These are phyloP conservation scores for Fusarium humuli DNA, from an alignment of 2,329 filamentous ascomycete genomes.

Conservation along the genomic window DNA sequence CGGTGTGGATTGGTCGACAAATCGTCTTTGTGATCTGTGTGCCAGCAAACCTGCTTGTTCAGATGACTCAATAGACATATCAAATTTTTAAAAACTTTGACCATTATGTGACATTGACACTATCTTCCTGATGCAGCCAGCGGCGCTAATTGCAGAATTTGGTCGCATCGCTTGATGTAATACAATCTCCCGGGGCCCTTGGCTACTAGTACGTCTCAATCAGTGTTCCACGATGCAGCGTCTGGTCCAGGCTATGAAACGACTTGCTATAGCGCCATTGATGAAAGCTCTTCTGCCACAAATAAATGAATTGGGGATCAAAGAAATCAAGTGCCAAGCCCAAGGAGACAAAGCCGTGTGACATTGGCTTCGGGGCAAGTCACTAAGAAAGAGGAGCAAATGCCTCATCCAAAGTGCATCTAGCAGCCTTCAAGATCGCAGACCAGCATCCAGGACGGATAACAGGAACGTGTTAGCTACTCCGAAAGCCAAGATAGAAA, in stretches of 20 bases:
- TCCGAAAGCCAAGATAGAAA: conserved; percentile 5
- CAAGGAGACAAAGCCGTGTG: neutral
- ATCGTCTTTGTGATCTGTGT: conserved; percentile 9
- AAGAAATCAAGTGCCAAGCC: neutral
- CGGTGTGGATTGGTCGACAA: conserved; percentile 31
- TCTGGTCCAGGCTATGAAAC: conserved; percentile 43
- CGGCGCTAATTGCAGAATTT: conserved; percentile 11
- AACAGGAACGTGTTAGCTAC: conserved; percentile 8
- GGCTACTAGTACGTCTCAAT: conserved; percentile 29
- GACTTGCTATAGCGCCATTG: conserved; percentile 24
- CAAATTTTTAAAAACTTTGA: neutral
- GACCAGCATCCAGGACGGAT: neutral
- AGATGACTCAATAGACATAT: conserved; percentile 9
- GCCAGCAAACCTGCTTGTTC: conserved; percentile 12
- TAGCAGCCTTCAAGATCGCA: conserved; percentile 11
- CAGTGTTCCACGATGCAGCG: conserved; percentile 30
- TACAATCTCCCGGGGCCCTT: conserved; percentile 42
- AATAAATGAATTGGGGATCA: conserved; percentile 11
- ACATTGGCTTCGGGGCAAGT: conserved; percentile 8
- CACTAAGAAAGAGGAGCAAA: neutral
- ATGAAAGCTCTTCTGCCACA: conserved; percentile 29
- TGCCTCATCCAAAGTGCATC: conserved; percentile 24
- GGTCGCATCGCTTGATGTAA: conserved; percentile 28
- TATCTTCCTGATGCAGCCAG: neutral
- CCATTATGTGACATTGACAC: conserved; percentile 10